Conservation (phyloP, 768 basidiomycete genomes). For the Macrolepiota fuliginosa region DNA sequence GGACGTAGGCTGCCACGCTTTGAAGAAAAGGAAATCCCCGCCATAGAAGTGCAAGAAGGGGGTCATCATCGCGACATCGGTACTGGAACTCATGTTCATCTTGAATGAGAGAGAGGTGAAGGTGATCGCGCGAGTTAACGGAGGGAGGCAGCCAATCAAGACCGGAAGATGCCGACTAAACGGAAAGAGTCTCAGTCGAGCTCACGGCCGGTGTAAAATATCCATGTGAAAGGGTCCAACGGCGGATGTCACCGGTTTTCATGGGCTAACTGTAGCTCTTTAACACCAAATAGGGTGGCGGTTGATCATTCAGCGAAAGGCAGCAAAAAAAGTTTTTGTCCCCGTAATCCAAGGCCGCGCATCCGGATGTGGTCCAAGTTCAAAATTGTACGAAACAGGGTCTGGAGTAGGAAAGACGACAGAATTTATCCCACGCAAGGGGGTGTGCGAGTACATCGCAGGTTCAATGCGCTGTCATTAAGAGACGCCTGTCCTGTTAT, state of each 20-base stretch:
- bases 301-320: neutral
- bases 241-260: no score
- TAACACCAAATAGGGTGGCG: no score
- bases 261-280: no score
- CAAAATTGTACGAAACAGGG: neutral
- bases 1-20: slow-evolving; percentile 65
- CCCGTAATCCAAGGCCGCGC: neutral
- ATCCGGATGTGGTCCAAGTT: neutral
- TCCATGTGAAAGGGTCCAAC: no score
- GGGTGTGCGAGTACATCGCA: neutral
- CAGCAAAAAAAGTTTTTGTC: neutral
- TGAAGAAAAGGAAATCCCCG: slow-evolving; percentile 66
- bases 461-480: neutral
- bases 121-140: neutral
- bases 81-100: slow-evolving; percentile 7
- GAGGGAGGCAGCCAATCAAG: neutral
- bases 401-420: neutral
- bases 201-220: no score
- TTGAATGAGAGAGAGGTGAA: neutral
- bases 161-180: neutral
- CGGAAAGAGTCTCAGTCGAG: no score
- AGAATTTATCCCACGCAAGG: neutral
- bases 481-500: neutral
- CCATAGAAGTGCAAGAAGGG: slow-evolving; percentile 69
- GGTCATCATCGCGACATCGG: slow-evolving; percentile 34